Percentiles rank a stretch among this genome's conserved stretches.
phyloP scores from a whole-genome alignment of 1,139 yeast species.

The Geotrichum bryndzae region DNA sequence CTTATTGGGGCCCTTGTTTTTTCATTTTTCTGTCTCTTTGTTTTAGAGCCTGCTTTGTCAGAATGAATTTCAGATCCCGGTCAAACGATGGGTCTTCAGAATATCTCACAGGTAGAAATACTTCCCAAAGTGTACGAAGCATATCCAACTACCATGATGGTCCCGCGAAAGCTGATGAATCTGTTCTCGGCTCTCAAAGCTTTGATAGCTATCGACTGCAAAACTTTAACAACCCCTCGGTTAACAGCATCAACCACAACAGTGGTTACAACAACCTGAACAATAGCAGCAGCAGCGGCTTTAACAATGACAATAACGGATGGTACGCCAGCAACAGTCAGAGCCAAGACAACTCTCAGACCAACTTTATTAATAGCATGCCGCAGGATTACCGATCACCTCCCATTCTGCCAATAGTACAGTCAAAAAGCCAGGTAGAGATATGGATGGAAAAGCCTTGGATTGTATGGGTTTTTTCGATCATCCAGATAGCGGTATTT shows the following conservation, averaged over 20 bases:
- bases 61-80: neutral
- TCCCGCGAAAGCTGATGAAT: neutral
- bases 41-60: neutral
- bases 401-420: neutral
- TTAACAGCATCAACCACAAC: neutral
- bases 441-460: slow-evolving; percentile 25
- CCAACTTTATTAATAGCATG: neutral
- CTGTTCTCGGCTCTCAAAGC: neutral
- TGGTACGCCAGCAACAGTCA: neutral
- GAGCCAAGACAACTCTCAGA: neutral
- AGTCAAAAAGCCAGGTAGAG: neutral
- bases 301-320: neutral
- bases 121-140: neutral
- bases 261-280: neutral
- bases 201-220: neutral
- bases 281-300: neutral
- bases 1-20: neutral
- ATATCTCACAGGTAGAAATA: neutral
- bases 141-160: neutral
- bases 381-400: neutral
- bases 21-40: neutral
- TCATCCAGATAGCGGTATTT: slow-evolving; percentile 54
- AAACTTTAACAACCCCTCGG: neutral
- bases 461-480: slow-evolving; percentile 30
- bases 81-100: neutral